Evolutionary conservation across 768 basidiomycete genomes (phyloP).

Genomic region (Dioszegia crocea): DNA sequence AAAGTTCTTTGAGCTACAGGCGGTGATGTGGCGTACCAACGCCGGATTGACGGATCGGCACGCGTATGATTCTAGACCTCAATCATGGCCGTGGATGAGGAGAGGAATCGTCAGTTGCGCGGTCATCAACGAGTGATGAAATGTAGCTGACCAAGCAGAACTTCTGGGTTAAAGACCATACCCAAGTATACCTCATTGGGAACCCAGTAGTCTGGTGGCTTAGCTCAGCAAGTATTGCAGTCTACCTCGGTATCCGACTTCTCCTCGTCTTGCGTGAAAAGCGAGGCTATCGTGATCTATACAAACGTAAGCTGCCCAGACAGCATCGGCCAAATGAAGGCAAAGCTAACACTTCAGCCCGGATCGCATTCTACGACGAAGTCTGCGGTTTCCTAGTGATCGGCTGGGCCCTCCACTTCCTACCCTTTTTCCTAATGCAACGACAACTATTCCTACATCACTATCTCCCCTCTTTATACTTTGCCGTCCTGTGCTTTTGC

Average conservation of each 20-base stretch:
- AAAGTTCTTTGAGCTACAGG: conserved; percentile 87
- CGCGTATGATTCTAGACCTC: conserved; percentile 88
- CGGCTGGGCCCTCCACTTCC: conserved; percentile 88
- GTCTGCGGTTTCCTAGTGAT: conserved; percentile 86
- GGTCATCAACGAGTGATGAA: neutral
- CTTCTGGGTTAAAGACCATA: conserved; percentile 97
- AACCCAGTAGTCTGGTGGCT: conserved; percentile 93
- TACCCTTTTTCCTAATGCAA: conserved; percentile 95
- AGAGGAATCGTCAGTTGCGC: conserved; percentile 71
- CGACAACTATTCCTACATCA: conserved; percentile 98
- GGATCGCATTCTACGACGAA: conserved; percentile 84
- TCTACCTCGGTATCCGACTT: conserved; percentile 67
- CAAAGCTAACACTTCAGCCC: conserved; percentile 55
- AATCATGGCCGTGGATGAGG: conserved; percentile 79
- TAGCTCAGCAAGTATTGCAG: conserved; percentile 65
- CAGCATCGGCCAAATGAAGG: neutral
- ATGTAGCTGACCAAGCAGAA: conserved; percentile 57
- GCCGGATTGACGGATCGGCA: conserved; percentile 93
- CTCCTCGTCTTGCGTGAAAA: conserved; percentile 82
- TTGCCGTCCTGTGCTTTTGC: conserved; percentile 61
- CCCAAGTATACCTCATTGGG: conserved; percentile 90
- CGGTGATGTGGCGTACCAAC: conserved; percentile 96
- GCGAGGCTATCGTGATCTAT: conserved; percentile 85
- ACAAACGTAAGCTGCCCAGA: conserved; percentile 66
- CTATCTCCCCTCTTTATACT: conserved; percentile 84